Evolutionary conservation across 257 asterid species (phyloP), one percentile per base, ranked within the genome.

Genomic region (Capsicum baccatum): DNA sequence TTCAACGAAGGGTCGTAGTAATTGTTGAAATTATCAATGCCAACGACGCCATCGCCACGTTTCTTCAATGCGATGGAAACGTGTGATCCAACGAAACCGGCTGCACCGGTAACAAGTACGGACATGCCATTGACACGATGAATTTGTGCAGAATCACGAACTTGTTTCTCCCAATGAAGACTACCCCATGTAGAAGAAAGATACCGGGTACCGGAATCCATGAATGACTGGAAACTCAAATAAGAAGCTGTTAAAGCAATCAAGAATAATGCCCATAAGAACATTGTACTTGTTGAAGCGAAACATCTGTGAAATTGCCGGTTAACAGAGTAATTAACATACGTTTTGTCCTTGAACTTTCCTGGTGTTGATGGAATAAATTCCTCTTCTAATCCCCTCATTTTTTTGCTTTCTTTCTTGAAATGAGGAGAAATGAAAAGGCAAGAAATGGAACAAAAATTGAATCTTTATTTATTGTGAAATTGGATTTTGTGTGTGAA

Each of bases 121-220:
- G 87, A 85, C 44, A 85, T 19, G 2, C 87, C 87, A 14, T 81
- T 73, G 0, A 70, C 50, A 15, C 87, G 87, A 69, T 37, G 85
- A 69, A 81, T 59, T 59, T 71, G 68, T 9, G 85, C 87, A 26
- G 87, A 85, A 9, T 60, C 57, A 7, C 87, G 83, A 1, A 85
- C 87, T 73, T 85, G 87, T 17, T 82, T 71, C 44, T 85, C 87
- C 87, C 87, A 85, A 12, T 84, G 88, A 71, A 83, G 66, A 21
- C 88, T 85, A 4, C 84, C 88, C 86, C 88, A 86, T 6, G 86
- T 21, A 33, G 88, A 52, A 33, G 89, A 70, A 19, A 83, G 82
- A 15, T 63, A 83, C 83, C 86, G 64, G 48, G 67, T 80, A 69
- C 87, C 78, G 63, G 87, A 57, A 58, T 85, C 83, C 13, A 83